Conservation (phyloP, 169 alveolate genomes). For the Babesia ovata region DNA sequence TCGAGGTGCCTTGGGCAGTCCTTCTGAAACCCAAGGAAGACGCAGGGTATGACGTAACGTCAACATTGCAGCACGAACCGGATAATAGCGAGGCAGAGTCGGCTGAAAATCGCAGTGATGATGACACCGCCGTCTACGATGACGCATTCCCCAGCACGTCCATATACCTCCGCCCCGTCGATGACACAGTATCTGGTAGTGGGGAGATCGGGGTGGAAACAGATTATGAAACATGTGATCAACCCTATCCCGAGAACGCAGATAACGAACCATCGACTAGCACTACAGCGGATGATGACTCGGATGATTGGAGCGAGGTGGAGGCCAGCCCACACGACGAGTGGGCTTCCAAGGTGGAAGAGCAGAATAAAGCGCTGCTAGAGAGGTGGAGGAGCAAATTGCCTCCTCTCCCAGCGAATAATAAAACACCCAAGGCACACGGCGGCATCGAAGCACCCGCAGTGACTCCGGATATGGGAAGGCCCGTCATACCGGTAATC, state of each 20-base stretch:
- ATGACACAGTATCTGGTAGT: constrained; percentile 24
- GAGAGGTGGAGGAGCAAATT: constrained; percentile 72
- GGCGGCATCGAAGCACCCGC: constrained; percentile 48
- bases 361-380: constrained; percentile 71
- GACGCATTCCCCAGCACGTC: constrained; percentile 3
- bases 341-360: constrained; percentile 70
- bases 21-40: constrained; percentile 24
- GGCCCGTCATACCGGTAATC: constrained; percentile 70
- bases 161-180: constrained; percentile 34
- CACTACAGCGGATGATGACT: not conserved
- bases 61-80: not conserved
- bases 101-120: not conserved
- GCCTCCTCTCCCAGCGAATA: constrained; percentile 37
- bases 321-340: constrained; percentile 34
- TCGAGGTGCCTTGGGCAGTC: constrained; percentile 74
- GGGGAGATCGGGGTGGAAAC: constrained; percentile 37
- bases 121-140: not conserved
- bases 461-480: constrained; percentile 64
- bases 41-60: not conserved
- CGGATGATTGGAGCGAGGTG: not conserved
- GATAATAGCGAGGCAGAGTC: not conserved
- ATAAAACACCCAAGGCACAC: constrained; percentile 43
- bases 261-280: no score
- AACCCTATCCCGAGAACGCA: not conserved
- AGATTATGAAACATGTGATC: not conserved